phyloP scores from a whole-genome alignment of 1,284 basidiomycete genomes.

The Sporisorium scitamineum region DNA sequence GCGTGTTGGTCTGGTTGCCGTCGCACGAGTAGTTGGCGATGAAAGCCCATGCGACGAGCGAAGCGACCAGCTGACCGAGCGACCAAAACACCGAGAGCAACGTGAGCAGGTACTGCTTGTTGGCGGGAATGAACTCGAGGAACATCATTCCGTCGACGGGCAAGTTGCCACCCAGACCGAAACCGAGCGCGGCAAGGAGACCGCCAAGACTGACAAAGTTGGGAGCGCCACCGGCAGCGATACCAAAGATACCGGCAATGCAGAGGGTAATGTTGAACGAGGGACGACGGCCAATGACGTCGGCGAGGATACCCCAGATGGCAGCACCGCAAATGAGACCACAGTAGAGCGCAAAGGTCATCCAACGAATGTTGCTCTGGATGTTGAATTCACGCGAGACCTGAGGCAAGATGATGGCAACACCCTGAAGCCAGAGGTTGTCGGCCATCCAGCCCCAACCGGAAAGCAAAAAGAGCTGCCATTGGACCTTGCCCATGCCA shows the following conservation, averaged over 20 bases:
- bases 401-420: slow-evolving; percentile 65
- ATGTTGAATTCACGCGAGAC: slow-evolving; percentile 63
- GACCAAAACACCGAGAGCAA: slow-evolving; percentile 68
- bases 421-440: slow-evolving; percentile 66
- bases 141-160: slow-evolving; percentile 69
- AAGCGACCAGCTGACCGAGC: slow-evolving; percentile 65
- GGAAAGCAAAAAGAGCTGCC: slow-evolving; percentile 59
- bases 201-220: slow-evolving; percentile 64
- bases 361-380: slow-evolving; percentile 47
- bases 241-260: slow-evolving; percentile 67
- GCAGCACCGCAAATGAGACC: slow-evolving; percentile 66
- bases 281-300: slow-evolving; percentile 65
- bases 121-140: slow-evolving; percentile 66
- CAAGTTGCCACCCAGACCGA: slow-evolving; percentile 67
- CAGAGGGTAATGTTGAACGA: slow-evolving; percentile 68
- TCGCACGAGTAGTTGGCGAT: slow-evolving; percentile 65
- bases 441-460: slow-evolving; percentile 65
- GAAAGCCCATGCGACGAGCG: slow-evolving; percentile 66
- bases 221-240: slow-evolving; percentile 62
- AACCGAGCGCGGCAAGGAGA: slow-evolving; percentile 61
- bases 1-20: slow-evolving; percentile 47
- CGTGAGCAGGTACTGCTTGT: slow-evolving; percentile 63
- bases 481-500: slow-evolving; percentile 65
- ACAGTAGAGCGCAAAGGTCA: slow-evolving; percentile 64
- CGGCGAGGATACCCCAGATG: slow-evolving; percentile 66